Evolutionary conservation across 148 eudicot genomes (phyloP), one percentile per base, ranked within the genome.

Genomic region (Beta vulgaris): DNA sequence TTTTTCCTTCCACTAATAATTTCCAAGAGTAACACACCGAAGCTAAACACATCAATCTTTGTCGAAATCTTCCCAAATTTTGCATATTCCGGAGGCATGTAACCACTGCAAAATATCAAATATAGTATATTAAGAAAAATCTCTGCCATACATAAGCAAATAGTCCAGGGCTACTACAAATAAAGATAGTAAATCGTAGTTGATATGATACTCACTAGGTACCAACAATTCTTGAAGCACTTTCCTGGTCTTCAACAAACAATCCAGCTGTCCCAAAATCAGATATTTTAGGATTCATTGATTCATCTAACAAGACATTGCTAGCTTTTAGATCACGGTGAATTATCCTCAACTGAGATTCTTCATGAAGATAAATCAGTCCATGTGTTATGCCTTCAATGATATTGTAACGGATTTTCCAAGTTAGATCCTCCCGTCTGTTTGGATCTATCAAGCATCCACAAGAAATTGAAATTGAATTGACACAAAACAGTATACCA

Each of bases 71-170:
- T 59, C 21, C 87, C 88, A 6, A 71, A 54, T 68, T 73, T 80
- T 64, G 82, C 85, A 68, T 86, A 89, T 35, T 87, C 89, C 7
- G 89, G 89, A 44, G 89, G 76, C 89, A 87, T 87, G 34, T 87
- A 89, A 3, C 91, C 93, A 74, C 91, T 87, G 80, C 66, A 74
- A 29, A 58, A 14, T 15, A 23, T 14, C 58, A 53, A n/a, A 25
- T 19, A n/a, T n/a, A n/a, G n/a, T n/a, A n/a, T n/a, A n/a, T n/a
- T n/a, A n/a, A n/a, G n/a, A n/a, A n/a, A n/a, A n/a, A n/a, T n/a
- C n/a, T n/a, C n/a, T n/a, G n/a, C n/a, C n/a, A n/a, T n/a, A n/a
- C n/a, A n/a, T n/a, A n/a, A n/a, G n/a, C n/a, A n/a, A n/a, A n/a
- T n/a, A n/a, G n/a, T n/a, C n/a, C n/a, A n/a, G n/a, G n/a, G n/a